phyloP scores from a whole-genome alignment of 2,329 filamentous ascomycete genomes.

The Colletotrichum sp. region DNA sequence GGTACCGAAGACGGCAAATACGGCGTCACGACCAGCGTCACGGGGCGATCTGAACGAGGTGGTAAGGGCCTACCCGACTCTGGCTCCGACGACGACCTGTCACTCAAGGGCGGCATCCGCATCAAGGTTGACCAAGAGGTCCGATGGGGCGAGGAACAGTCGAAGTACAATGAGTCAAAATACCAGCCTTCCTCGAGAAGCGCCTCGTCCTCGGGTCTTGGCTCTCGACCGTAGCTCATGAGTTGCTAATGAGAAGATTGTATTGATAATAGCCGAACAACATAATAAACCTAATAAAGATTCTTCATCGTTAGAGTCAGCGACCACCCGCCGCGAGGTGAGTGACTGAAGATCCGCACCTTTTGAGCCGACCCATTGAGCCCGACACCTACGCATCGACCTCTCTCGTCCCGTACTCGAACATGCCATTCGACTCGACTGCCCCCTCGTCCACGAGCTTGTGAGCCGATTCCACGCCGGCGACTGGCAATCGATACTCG shows the following conservation, averaged over 20 bases:
- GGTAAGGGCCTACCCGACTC: not conserved
- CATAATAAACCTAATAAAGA: not conserved
- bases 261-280: not conserved
- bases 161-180: not conserved
- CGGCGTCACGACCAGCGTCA: not conserved
- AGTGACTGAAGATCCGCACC: not conserved
- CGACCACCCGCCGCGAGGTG: not conserved
- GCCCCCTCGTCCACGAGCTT: slow-evolving; percentile 36
- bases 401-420: slow-evolving; percentile 19
- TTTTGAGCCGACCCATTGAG: not conserved
- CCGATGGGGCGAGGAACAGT: not conserved
- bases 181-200: slow-evolving; percentile 1
- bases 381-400: not conserved
- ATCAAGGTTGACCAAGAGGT: slow-evolving; percentile 11
- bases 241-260: not conserved
- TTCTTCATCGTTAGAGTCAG: not conserved
- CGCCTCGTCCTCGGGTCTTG: not conserved
- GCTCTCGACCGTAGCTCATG: not conserved
- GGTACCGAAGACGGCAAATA: slow-evolving; percentile 2
- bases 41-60: not conserved
- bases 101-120: slow-evolving; percentile 4
- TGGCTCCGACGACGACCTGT: not conserved
- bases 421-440: slow-evolving; percentile 36
- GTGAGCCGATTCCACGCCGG: slow-evolving; percentile 31
- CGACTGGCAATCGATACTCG: slow-evolving; percentile 36